Conservation (phyloP, 441 rosid species). For the Brassica hybrid region DNA sequence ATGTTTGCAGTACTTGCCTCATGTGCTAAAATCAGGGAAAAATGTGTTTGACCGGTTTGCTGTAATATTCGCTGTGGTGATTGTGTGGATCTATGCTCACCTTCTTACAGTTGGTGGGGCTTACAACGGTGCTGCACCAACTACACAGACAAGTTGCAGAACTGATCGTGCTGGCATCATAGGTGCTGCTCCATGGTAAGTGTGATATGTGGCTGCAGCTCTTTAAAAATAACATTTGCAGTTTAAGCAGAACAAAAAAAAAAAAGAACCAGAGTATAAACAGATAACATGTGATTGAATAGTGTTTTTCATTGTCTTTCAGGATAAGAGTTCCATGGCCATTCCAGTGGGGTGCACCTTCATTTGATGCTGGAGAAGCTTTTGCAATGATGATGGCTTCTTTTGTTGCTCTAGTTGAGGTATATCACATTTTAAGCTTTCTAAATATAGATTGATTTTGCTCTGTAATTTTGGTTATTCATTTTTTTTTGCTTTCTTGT, state of each 20-base stretch:
- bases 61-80: conserved; percentile 72
- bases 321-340: conserved; percentile 99
- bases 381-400: conserved; percentile 99
- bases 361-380: conserved; percentile 98
- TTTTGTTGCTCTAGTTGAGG: conserved; percentile 97
- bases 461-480: conserved; percentile 22
- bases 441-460: neutral
- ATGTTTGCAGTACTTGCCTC: conserved; percentile 81
- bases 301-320: conserved; percentile 15
- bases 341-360: conserved; percentile 97
- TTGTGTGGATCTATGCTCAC: conserved; percentile 94
- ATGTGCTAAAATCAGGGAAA: conserved; percentile 63
- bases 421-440: conserved; percentile 35
- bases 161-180: conserved; percentile 93
- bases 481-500: conserved; percentile 17
- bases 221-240: neutral
- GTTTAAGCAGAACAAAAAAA: neutral
- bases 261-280: too few relatives aligned
- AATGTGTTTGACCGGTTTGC: conserved; percentile 74
- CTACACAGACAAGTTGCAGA: conserved; percentile 80
- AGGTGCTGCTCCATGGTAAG: conserved; percentile 90
- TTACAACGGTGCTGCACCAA: conserved; percentile 68
- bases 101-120: conserved; percentile 94
- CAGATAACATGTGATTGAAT: neutral
- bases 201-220: conserved; percentile 25